These are phyloP conservation scores for Linnemannia schmuckeri DNA, from an alignment of 192 early-diverging fungal species.

Conservation along the genomic window DNA sequence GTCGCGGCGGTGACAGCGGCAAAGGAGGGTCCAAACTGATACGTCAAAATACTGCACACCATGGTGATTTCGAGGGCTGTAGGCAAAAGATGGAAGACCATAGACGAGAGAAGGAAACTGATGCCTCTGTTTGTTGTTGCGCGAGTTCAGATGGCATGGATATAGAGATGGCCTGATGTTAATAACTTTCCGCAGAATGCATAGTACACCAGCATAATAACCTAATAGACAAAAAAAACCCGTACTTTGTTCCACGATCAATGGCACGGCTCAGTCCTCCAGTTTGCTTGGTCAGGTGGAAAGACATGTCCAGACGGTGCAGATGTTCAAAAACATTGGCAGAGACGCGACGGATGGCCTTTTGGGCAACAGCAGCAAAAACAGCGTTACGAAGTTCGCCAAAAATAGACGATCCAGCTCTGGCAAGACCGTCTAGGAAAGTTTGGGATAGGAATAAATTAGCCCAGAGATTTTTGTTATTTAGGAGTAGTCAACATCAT, in stretches of 20 bases:
- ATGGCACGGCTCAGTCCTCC: constrained; percentile 97
- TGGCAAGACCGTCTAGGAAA: constrained; percentile 83
- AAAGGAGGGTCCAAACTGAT: constrained; percentile 68
- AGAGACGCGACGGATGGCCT: constrained; percentile 90
- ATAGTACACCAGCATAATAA: too few relatives aligned
- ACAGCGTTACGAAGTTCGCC: constrained; percentile 95
- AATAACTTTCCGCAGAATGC: background rate
- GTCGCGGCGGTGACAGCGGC: constrained; percentile 72
- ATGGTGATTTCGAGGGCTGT: constrained; percentile 96
- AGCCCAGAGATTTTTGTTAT: background rate
- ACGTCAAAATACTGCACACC: constrained; percentile 92
- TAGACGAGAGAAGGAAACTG: constrained; percentile 92
- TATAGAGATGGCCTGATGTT: background rate
- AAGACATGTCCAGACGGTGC: constrained; percentile 87
- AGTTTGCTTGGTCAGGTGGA: constrained; percentile 95
- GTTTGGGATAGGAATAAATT: background rate
- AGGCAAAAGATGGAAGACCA: constrained; percentile 96
- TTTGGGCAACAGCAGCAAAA: constrained; percentile 94
- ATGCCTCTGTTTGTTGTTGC: constrained; percentile 78
- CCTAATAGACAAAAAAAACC: background rate
- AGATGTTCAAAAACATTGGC: constrained; percentile 93
- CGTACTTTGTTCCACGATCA: constrained; percentile 88
- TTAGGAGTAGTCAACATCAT: too few relatives aligned
- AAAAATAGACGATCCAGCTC: constrained; percentile 84
- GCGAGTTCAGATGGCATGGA: background rate